These are phyloP conservation scores for Aspergillus clavatus DNA, from an alignment of 2,329 filamentous ascomycete genomes.

Conservation along the genomic window DNA sequence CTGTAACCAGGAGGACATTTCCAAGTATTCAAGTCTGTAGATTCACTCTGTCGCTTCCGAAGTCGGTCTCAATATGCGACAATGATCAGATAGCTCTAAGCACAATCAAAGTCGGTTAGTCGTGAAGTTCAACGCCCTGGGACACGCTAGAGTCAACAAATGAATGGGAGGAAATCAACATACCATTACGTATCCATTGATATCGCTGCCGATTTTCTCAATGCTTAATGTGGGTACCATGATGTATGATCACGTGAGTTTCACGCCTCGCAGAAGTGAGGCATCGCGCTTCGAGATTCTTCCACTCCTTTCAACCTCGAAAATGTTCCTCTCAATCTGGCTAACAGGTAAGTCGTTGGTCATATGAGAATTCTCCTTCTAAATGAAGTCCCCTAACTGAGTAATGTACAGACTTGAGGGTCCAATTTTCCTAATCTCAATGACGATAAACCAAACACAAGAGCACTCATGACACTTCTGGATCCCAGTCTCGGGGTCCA, in stretches of 20 bases:
- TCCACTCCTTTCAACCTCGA: neutral
- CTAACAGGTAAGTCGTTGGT: slow-evolving; percentile 1
- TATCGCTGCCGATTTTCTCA: neutral
- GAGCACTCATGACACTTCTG: slow-evolving; percentile 38
- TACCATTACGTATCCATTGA: neutral
- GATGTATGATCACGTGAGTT: neutral
- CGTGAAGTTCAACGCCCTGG: no score
- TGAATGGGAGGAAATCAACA: neutral
- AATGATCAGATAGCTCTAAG: no score
- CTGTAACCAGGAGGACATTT: slow-evolving; percentile 44
- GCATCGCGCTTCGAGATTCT: slow-evolving; percentile 1
- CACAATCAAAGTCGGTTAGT: no score
- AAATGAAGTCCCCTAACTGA: no score
- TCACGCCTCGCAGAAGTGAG: neutral
- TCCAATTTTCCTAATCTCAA: slow-evolving; percentile 27
- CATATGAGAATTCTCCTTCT: no score
- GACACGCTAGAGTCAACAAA: no score
- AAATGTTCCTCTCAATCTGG: neutral
- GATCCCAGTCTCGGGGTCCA: slow-evolving; percentile 9
- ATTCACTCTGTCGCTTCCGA: neutral
- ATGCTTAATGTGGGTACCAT: neutral
- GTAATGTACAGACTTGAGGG: slow-evolving; percentile 5
- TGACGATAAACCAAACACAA: slow-evolving; percentile 37
- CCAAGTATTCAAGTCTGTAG: slow-evolving; percentile 15
- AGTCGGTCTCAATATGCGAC: neutral